A percentile compares a stretch with the other conserved stretches of the same genome.
phyloP scores from a whole-genome alignment of 768 basidiomycete genomes.

The Xerocomellus intermedius region DNA sequence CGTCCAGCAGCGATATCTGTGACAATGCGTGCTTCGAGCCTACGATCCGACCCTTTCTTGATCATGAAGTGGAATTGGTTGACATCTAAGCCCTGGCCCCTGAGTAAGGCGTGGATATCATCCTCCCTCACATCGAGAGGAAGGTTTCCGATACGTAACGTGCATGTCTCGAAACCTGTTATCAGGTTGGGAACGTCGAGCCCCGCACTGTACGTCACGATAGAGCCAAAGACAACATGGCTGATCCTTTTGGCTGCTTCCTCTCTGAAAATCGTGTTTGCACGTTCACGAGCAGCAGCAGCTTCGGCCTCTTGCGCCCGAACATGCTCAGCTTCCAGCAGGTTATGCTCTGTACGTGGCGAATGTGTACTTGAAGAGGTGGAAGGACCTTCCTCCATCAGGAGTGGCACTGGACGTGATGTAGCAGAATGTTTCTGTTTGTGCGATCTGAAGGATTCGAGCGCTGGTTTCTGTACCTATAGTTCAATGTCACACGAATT shows the following conservation, averaged over 20 bases:
- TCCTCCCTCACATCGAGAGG: slow-evolving; percentile 37
- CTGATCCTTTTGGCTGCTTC: slow-evolving; percentile 45
- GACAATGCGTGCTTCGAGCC: slow-evolving; percentile 43
- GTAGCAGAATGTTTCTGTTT: not conserved
- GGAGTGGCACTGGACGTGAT: not conserved
- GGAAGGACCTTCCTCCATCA: not conserved
- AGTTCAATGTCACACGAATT: not conserved
- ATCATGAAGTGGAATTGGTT: slow-evolving; percentile 35
- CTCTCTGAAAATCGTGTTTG: slow-evolving; percentile 18
- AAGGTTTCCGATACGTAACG: slow-evolving; percentile 45
- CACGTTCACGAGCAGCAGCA: slow-evolving; percentile 14
- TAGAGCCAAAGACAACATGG: slow-evolving; percentile 44
- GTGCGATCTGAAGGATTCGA: not conserved
- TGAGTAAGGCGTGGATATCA: slow-evolving; percentile 45
- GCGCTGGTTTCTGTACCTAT: slow-evolving; percentile 10
- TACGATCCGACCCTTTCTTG: slow-evolving; percentile 27
- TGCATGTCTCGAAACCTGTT: slow-evolving; percentile 53
- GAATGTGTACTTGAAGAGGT: not conserved
- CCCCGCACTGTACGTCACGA: slow-evolving; percentile 52
- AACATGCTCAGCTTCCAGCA: not conserved
- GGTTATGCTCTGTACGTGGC: not conserved
- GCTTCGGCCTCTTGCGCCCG: slow-evolving; percentile 14
- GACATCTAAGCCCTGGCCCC: slow-evolving; percentile 41
- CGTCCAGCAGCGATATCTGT: slow-evolving; percentile 42
- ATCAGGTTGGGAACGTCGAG: slow-evolving; percentile 43